Conservation (phyloP, 116 monocot genomes). For the Iris pallida region DNA sequence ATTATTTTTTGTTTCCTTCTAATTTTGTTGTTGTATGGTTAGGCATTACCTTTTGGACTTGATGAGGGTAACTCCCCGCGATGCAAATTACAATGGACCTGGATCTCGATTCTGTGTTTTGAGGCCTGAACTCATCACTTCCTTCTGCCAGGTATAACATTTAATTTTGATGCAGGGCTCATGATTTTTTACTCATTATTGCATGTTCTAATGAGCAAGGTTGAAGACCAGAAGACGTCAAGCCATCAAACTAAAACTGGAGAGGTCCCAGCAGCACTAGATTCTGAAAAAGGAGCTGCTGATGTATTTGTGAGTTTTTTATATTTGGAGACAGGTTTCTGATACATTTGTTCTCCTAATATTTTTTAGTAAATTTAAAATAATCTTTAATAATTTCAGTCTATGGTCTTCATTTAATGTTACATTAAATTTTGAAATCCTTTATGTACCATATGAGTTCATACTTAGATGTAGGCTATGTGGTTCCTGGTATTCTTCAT, state of each 20-base stretch:
- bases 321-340: not conserved
- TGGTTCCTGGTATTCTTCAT: not conserved
- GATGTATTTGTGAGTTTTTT: constrained; percentile 19
- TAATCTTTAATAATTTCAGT: too few species aligned
- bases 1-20: not conserved
- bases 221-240: constrained; percentile 44
- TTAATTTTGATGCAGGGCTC: not conserved
- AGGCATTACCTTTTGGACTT: constrained; percentile 99
- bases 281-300: constrained; percentile 16
- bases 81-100: constrained; percentile 79
- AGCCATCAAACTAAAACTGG: constrained; percentile 12
- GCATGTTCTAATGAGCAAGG: constrained; percentile 28
- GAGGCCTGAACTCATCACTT: constrained; percentile 81
- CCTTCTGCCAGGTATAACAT: constrained; percentile 63
- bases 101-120: constrained; percentile 80
- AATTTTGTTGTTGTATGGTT: constrained; percentile 4
- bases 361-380: too few species aligned
- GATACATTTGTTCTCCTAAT: too few species aligned
- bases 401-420: too few species aligned
- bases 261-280: constrained; percentile 16
- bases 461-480: too few species aligned
- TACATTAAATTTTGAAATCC: too few species aligned
- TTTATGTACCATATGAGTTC: too few species aligned
- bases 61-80: constrained; percentile 97
- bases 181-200: constrained; percentile 9